phyloP scores from a whole-genome alignment of 2,329 filamentous ascomycete species.

The Stachybotrys elegans region DNA sequence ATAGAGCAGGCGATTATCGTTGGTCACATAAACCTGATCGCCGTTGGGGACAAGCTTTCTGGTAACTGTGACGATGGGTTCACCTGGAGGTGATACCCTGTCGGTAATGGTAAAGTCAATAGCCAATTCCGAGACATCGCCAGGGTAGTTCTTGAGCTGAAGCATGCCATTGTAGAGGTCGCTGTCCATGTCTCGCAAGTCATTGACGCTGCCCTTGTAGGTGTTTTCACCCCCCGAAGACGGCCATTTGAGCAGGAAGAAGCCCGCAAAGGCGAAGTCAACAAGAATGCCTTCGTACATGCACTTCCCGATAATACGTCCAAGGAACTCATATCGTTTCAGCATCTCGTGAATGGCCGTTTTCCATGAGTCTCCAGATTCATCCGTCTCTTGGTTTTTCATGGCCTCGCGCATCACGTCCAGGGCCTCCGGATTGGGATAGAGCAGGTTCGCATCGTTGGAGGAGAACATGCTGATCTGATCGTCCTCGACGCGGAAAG shows the following conservation, averaged over 20 bases:
- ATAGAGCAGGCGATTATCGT: constrained; percentile 90
- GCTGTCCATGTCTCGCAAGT: constrained; percentile 87
- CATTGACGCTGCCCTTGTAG: constrained; percentile 91
- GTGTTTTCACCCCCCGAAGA: constrained; percentile 63
- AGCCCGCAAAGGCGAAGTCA: constrained; percentile 87
- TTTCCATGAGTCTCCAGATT: constrained; percentile 52
- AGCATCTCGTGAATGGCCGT: constrained; percentile 56
- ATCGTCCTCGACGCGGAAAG: constrained; percentile 56
- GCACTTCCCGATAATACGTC: constrained; percentile 91
- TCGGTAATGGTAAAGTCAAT: constrained; percentile 90
- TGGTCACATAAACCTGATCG: constrained; percentile 73
- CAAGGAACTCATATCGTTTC: constrained; percentile 82
- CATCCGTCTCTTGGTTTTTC: constrained; percentile 42
- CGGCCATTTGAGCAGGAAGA: constrained; percentile 95
- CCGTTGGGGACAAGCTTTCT: constrained; percentile 74
- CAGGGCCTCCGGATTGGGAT: constrained; percentile 76
- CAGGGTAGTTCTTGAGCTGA: constrained; percentile 77
- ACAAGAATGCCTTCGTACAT: constrained; percentile 95
- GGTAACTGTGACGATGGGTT: constrained; percentile 57
- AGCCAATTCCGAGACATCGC: constrained; percentile 64
- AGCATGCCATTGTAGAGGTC: constrained; percentile 82
- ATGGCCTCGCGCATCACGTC: constrained; percentile 63
- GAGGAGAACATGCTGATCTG: constrained; percentile 63
- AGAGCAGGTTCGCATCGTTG: constrained; percentile 81
- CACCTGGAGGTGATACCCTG: constrained; percentile 42